Evolutionary conservation across 129 eudicot genomes (phyloP), one percentile per base, ranked within the genome.

Genomic region (Artemisia argyi): DNA sequence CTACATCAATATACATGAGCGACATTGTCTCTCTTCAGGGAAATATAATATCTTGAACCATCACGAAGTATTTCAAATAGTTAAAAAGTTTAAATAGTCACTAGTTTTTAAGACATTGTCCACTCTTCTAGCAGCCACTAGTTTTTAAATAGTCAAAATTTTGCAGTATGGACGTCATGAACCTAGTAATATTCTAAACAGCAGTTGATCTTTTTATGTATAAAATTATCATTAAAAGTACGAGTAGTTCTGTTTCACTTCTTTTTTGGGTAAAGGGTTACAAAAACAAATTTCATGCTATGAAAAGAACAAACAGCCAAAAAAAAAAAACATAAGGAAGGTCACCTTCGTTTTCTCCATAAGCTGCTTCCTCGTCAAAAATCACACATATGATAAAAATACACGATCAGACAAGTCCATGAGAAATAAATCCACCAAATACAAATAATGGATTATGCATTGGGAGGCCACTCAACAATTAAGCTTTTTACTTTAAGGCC

Each of bases 341-440:
- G 10, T 55, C 76, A 88, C 97, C 97, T 88, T 91, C 10, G 6
- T 39, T 82, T 69, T 86, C 83, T 73, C 97, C 97, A 73, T 82
- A 86, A 54, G 85, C 97, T 82, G 85, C 88, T 81, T 74, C 85
- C 62, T 61, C 61, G 15, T 80, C 79, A 58, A 58, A 24, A 18
- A n/a, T 69, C 59, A 63, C 69, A 72, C 69, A 48, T 42, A 49
- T 72, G 77, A 12, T 20, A 22, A 74, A 66, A 71, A 77, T 24
- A 74, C 35, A 61, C 44, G 35, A 66, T 79, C 75, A 84, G 80
- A 74, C 22, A 71, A 80, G 46, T n/a, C 46, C 65, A 16, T 51
- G 51, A 56, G 19, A 67, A 55, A 66, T 68, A 76, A 19, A 24
- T 56, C 20, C 17, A 66, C 55, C 73, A 24, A 46, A 47, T 7